Conservation (phyloP, 257 asterid species). For the Datura wrightii region DNA sequence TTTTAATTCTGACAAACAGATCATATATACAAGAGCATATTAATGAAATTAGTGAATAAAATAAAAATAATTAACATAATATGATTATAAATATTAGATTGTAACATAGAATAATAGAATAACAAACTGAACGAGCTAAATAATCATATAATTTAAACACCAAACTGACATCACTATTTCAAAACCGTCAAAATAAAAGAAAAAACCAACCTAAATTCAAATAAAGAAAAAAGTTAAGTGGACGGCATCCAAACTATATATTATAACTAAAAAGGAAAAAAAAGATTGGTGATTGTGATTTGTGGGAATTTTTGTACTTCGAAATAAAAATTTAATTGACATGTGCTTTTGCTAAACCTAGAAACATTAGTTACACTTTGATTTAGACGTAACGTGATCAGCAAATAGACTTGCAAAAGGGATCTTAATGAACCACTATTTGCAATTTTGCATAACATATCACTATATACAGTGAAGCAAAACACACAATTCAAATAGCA, state of each 20-base stretch:
- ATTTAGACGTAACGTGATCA: neutral
- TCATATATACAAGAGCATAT: neutral
- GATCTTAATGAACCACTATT: no score
- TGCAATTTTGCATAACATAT: no score
- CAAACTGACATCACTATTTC: neutral
- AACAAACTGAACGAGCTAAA: neutral
- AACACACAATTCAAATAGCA: neutral
- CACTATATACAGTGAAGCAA: neutral
- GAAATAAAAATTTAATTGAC: neutral
- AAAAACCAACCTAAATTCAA: no score
- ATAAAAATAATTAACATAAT: neutral
- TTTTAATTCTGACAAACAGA: neutral
- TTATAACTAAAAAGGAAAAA: neutral
- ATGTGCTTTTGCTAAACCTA: neutral
- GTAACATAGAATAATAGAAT: neutral
- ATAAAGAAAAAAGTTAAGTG: neutral
- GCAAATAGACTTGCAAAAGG: neutral
- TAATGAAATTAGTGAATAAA: neutral
- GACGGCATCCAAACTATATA: neutral
- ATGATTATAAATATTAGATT: neutral
- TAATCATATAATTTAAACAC: neutral
- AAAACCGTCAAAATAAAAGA: no score
- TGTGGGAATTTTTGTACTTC: neutral
- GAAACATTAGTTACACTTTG: neutral
- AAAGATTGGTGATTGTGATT: neutral